phyloP scores from a whole-genome alignment of 257 asterid genomes.

The Capsicum rhomboideum region DNA sequence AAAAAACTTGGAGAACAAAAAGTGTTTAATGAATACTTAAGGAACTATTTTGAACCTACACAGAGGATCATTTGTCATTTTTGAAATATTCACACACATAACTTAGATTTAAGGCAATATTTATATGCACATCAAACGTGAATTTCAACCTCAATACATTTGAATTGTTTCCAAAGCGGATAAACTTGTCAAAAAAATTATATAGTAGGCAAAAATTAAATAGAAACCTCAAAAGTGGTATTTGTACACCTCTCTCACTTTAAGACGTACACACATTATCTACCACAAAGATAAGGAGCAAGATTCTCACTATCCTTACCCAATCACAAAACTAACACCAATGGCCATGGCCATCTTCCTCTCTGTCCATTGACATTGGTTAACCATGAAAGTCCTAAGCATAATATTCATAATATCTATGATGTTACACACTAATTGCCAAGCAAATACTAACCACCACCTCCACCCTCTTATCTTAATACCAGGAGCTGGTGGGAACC shows the following conservation, averaged over 20 bases:
- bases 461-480: conserved; percentile 59
- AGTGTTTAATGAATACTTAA: too few species aligned
- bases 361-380: neutral
- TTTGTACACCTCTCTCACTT: neutral
- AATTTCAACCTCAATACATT: too few species aligned
- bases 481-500: conserved; percentile 94
- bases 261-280: conserved; percentile 8
- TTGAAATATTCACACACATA: too few species aligned
- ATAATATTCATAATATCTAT: conserved; percentile 20
- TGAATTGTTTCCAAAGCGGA: too few species aligned
- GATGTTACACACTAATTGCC: conserved; percentile 13
- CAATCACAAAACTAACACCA: neutral
- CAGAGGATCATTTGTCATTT: too few species aligned
- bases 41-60: too few species aligned
- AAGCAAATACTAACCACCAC: conserved; percentile 8
- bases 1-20: too few species aligned
- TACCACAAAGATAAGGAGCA: conserved; percentile 9
- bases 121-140: too few species aligned
- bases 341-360: neutral
- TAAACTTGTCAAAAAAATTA: too few species aligned
- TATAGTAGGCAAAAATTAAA: too few species aligned
- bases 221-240: neutral
- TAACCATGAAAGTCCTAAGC: conserved; percentile 1
- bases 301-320: neutral
- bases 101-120: too few species aligned